A percentile compares a stretch with the other conserved stretches of the same genome.
Evolutionary conservation across 768 basidiomycete species (phyloP).

Genomic region (Amanita subjunquillea): DNA sequence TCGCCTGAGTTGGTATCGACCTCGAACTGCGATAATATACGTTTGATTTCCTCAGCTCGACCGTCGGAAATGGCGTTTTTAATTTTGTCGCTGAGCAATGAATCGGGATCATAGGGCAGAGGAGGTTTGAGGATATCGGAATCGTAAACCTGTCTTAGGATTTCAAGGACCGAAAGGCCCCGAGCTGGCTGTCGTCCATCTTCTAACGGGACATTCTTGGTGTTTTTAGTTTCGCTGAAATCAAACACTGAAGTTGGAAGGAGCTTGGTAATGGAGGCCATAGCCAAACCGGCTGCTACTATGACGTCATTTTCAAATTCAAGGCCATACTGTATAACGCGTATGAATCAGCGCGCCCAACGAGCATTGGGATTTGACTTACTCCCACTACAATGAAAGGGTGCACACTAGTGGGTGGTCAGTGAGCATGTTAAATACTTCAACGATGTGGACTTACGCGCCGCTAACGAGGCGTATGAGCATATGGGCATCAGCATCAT

Average conservation of each 20-base stretch:
- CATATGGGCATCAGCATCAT: conserved; percentile 23
- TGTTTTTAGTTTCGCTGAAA: conserved; percentile 7
- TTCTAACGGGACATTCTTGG: conserved; percentile 1
- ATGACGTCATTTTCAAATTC: conserved; percentile 43
- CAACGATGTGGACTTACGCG: conserved; percentile 16
- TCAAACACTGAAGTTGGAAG: conserved; percentile 22
- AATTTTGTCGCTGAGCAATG: conserved; percentile 25
- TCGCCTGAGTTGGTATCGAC: conserved; percentile 21
- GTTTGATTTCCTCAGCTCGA: conserved; percentile 32
- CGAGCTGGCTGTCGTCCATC: conserved; percentile 8
- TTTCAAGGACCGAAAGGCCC: conserved; percentile 34
- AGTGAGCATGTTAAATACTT: not conserved
- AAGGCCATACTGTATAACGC: conserved; percentile 30
- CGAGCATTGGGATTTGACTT: conserved; percentile 12
- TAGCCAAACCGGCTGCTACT: conserved; percentile 42
- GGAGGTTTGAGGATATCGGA: conserved; percentile 37
- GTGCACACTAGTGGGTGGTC: conserved; percentile 29
- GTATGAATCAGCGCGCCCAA: not conserved
- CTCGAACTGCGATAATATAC: conserved; percentile 30
- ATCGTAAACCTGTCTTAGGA: conserved; percentile 41
- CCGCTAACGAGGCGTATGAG: conserved; percentile 23
- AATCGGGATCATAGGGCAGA: conserved; percentile 41
- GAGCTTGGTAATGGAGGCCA: conserved; percentile 31
- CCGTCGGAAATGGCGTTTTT: conserved; percentile 23
- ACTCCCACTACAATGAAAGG: conserved; percentile 51